These are phyloP conservation scores for Ogataea pilisensis DNA, from an alignment of 805 yeast species.

Conservation along the genomic window DNA sequence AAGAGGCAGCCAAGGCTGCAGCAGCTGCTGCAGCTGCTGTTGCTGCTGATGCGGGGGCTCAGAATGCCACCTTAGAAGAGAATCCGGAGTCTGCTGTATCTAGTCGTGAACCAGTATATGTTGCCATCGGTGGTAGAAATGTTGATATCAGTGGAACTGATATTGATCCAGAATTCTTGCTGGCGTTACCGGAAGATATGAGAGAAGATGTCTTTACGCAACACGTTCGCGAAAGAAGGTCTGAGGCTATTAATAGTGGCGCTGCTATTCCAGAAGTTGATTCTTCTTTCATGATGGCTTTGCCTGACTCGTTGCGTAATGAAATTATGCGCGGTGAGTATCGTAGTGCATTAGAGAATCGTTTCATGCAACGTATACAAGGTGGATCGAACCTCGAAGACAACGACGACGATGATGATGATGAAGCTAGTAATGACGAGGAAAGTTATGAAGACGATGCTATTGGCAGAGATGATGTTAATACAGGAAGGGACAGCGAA, in stretches of 20 bases:
- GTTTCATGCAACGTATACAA: slow-evolving; percentile 14
- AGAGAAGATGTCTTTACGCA: slow-evolving; percentile 88
- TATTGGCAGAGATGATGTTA: background rate
- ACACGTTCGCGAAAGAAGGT: slow-evolving; percentile 73
- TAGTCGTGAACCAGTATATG: slow-evolving; percentile 48
- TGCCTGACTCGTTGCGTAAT: slow-evolving; percentile 48
- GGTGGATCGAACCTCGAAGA: background rate
- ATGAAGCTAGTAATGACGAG: slow-evolving; percentile 21
- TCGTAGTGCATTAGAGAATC: slow-evolving; percentile 13
- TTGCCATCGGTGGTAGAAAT: slow-evolving; percentile 68
- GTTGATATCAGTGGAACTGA: slow-evolving; percentile 88
- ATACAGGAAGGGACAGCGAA: slow-evolving; percentile 1
- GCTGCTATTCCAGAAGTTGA: slow-evolving; percentile 61
- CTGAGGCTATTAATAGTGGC: slow-evolving; percentile 41
- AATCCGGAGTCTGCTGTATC: slow-evolving; percentile 15
- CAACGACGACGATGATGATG: slow-evolving; percentile 9
- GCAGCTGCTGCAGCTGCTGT: slow-evolving; percentile 23
- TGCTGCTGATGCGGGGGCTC: slow-evolving; percentile 16
- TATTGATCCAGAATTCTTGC: slow-evolving; percentile 85
- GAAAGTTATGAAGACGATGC: slow-evolving; percentile 14
- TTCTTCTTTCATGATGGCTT: slow-evolving; percentile 73
- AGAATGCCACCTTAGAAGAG: slow-evolving; percentile 5
- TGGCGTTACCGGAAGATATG: slow-evolving; percentile 89
- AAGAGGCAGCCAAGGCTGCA: slow-evolving; percentile 33
- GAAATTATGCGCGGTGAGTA: slow-evolving; percentile 29